These are phyloP conservation scores for Alternaria sp. DNA, from an alignment of 2,329 filamentous ascomycete species.

Conservation along the genomic window DNA sequence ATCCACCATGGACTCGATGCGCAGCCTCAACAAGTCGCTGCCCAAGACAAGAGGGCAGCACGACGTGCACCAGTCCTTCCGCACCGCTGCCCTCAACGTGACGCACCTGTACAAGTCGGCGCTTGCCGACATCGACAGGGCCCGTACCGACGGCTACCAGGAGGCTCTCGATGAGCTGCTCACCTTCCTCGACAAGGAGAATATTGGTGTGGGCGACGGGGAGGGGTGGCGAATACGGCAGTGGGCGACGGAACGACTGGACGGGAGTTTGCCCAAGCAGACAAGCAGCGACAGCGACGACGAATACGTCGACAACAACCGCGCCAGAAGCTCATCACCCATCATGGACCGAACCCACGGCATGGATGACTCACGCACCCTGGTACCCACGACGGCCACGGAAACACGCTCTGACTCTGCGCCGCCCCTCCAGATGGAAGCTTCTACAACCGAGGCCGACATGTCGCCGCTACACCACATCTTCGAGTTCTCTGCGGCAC, in stretches of 20 bases:
- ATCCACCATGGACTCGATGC: conserved; percentile 49
- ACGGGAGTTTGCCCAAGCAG: conserved; percentile 65
- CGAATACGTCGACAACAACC: conserved; percentile 65
- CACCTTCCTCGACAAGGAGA: conserved; percentile 81
- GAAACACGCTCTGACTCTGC: conserved; percentile 39
- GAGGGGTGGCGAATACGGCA: conserved; percentile 73
- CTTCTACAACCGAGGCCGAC: conserved; percentile 36
- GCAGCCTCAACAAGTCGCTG: conserved; percentile 50
- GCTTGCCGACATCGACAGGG: conserved; percentile 75
- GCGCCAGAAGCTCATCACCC: conserved; percentile 66
- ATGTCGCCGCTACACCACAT: conserved; percentile 42
- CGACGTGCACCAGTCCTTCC: conserved; percentile 83
- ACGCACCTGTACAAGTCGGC: conserved; percentile 97
- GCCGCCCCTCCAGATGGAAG: conserved; percentile 48
- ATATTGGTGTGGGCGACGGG: conserved; percentile 77
- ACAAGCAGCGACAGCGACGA: conserved; percentile 71
- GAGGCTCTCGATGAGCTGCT: conserved; percentile 91
- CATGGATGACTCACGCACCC: conserved; percentile 47
- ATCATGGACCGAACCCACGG: conserved; percentile 60
- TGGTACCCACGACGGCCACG: conserved; percentile 25
- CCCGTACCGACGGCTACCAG: conserved; percentile 84
- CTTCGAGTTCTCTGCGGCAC: conserved; percentile 73
- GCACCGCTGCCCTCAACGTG: conserved; percentile 87
- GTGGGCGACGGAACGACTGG: conserved; percentile 73
- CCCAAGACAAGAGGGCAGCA: conserved; percentile 46